Evolutionary conservation across 1,284 basidiomycete species (phyloP).

Genomic region (Trametes versicolor): DNA sequence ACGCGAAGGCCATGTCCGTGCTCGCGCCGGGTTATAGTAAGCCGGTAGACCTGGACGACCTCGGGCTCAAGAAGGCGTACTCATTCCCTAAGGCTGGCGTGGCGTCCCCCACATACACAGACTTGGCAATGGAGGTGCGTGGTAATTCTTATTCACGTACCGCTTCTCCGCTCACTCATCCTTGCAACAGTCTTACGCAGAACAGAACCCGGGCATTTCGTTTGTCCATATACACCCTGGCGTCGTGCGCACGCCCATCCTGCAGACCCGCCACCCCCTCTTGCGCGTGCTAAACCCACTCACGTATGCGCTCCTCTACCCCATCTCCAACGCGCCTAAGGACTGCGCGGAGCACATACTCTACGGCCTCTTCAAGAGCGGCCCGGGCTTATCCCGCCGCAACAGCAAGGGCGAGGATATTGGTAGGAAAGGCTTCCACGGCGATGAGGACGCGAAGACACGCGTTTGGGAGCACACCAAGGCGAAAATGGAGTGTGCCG

Average conservation of each 20-base stretch:
- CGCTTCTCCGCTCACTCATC: no score
- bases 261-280: no score
- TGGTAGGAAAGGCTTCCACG: slow-evolving; percentile 49
- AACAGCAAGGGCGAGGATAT: slow-evolving; percentile 52
- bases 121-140: slow-evolving; percentile 48
- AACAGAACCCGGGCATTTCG: slow-evolving; percentile 41
- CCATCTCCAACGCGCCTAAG: slow-evolving; percentile 44
- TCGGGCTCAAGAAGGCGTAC: slow-evolving; percentile 48
- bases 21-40: slow-evolving; percentile 33
- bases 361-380: slow-evolving; percentile 46
- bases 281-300: slow-evolving; percentile 39
- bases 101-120: slow-evolving; percentile 45
- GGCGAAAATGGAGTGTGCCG: slow-evolving; percentile 38
- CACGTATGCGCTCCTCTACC: no score
- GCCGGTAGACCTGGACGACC: slow-evolving; percentile 44
- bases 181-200: slow-evolving; percentile 6
- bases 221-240: slow-evolving; percentile 49
- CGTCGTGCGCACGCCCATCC: slow-evolving; percentile 43
- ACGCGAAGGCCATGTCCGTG: slow-evolving; percentile 41
- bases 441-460: slow-evolving; percentile 50
- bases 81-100: slow-evolving; percentile 35
- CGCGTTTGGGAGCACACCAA: slow-evolving; percentile 60
- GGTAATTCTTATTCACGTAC: background rate
- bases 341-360: slow-evolving; percentile 57
- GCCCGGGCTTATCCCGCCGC: slow-evolving; percentile 47